A percentile compares a stretch with the other conserved stretches of the same genome.
Conservation (phyloP, 2,329 filamentous ascomycete species). For the Pseudonectria buxi region DNA sequence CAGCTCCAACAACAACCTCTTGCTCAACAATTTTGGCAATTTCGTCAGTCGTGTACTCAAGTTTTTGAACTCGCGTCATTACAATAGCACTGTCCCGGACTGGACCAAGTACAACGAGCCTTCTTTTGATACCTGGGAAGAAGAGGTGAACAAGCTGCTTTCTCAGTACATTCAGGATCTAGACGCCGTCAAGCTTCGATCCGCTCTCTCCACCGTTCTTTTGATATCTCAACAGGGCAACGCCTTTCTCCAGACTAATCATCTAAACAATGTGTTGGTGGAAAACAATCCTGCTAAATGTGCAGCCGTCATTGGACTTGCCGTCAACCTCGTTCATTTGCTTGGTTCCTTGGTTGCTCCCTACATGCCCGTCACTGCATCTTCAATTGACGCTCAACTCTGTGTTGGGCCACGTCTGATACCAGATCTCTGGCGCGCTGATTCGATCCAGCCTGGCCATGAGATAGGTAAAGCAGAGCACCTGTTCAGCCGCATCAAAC, state of each 20-base stretch:
- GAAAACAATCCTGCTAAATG: slow-evolving; percentile 38
- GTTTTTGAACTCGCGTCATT: slow-evolving; percentile 51
- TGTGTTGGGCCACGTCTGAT: slow-evolving; percentile 43
- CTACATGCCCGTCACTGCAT: slow-evolving; percentile 70
- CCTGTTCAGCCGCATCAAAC: slow-evolving; percentile 67
- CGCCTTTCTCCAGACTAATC: slow-evolving; percentile 39
- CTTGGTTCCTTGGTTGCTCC: slow-evolving; percentile 67
- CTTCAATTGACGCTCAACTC: slow-evolving; percentile 40
- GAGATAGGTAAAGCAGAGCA: slow-evolving; percentile 67
- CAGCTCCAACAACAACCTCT: slow-evolving; percentile 65
- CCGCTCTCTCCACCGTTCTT: slow-evolving; percentile 1
- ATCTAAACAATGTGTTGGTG: slow-evolving; percentile 37
- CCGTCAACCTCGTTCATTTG: slow-evolving; percentile 68
- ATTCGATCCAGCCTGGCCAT: slow-evolving; percentile 59
- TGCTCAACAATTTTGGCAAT: slow-evolving; percentile 54
- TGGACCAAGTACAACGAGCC: slow-evolving; percentile 24
- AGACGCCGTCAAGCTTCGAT: slow-evolving; percentile 3
- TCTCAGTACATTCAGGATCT: slow-evolving; percentile 5
- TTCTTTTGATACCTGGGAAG: slow-evolving; percentile 1
- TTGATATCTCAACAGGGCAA: slow-evolving; percentile 38
- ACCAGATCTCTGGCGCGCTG: slow-evolving; percentile 52
- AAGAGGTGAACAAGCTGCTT: slow-evolving; percentile 3
- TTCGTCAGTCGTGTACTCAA: slow-evolving; percentile 56
- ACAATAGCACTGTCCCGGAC: slow-evolving; percentile 41
- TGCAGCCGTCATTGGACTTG: slow-evolving; percentile 53